Conservation (phyloP, 2,329 filamentous ascomycete genomes). For the Sordariomycetes sp. region DNA sequence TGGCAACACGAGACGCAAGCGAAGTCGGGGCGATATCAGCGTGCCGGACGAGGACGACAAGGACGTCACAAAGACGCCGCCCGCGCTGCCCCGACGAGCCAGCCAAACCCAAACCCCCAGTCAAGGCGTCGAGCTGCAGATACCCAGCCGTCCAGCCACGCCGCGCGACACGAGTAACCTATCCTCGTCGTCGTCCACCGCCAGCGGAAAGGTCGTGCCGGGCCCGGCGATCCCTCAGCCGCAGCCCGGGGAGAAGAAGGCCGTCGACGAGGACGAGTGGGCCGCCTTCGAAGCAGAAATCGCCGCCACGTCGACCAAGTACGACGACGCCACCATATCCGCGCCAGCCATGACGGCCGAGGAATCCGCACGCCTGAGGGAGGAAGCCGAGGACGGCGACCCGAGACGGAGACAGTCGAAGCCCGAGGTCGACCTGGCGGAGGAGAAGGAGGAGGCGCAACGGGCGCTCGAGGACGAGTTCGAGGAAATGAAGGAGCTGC, state of each 20-base stretch:
- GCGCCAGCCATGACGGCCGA: constrained; percentile 59
- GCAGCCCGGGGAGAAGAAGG: not conserved
- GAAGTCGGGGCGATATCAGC: too few relatives aligned
- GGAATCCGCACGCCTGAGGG: constrained; percentile 35
- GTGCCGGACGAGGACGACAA: not conserved
- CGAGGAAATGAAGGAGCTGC: constrained; percentile 73
- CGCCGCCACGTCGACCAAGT: constrained; percentile 33
- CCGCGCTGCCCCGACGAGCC: constrained; percentile 32
- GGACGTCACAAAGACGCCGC: constrained; percentile 22
- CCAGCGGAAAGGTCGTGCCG: constrained; percentile 9
- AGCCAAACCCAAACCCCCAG: constrained; percentile 44
- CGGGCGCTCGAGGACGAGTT: constrained; percentile 68
- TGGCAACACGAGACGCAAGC: too few relatives aligned
- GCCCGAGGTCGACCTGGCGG: constrained; percentile 46
- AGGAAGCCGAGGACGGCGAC: constrained; percentile 35
- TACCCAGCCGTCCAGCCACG: constrained; percentile 55
- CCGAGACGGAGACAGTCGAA: constrained; percentile 37
- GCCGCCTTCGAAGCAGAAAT: constrained; percentile 82
- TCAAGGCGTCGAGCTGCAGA: constrained; percentile 50
- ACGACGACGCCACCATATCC: constrained; percentile 53
- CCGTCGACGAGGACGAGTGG: constrained; percentile 69
- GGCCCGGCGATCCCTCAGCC: constrained; percentile 8
- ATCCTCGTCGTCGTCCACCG: constrained; percentile 9
- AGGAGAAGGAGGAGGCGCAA: constrained; percentile 68
- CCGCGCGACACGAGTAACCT: constrained; percentile 37